These are phyloP conservation scores for Aspergillus pseudonomiae DNA, from an alignment of 2,329 filamentous ascomycete species.

Conservation along the genomic window DNA sequence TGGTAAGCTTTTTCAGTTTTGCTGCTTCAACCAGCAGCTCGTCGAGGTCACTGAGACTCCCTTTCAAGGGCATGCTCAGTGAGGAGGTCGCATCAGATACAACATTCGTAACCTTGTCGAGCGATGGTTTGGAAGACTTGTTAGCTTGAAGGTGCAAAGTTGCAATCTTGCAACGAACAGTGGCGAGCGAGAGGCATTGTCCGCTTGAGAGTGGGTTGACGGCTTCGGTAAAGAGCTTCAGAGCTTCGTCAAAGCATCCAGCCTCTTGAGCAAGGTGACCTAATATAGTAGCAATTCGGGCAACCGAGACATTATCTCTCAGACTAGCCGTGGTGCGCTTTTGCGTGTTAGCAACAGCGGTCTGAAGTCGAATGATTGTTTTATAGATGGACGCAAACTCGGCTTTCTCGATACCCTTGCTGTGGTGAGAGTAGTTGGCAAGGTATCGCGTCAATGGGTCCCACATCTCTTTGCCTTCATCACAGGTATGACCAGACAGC, in stretches of 20 bases:
- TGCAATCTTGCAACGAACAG: slow-evolving; percentile 44
- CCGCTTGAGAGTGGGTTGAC: slow-evolving; percentile 33
- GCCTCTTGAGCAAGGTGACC: slow-evolving; percentile 46
- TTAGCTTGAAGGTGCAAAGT: slow-evolving; percentile 39
- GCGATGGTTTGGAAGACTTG: slow-evolving; percentile 25
- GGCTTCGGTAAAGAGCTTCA: slow-evolving; percentile 39
- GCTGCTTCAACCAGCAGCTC: slow-evolving; percentile 48
- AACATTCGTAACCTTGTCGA: slow-evolving; percentile 25
- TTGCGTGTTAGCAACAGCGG: slow-evolving; percentile 31
- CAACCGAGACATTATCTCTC: slow-evolving; percentile 31
- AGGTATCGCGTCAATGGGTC: slow-evolving; percentile 47
- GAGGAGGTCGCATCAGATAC: slow-evolving; percentile 38
- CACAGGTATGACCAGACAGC: slow-evolving; percentile 43
- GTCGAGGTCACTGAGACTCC: slow-evolving; percentile 45
- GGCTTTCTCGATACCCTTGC: slow-evolving; percentile 35
- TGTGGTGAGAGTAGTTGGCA: slow-evolving; percentile 38
- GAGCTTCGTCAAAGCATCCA: slow-evolving; percentile 42
- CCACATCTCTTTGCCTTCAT: slow-evolving; percentile 47
- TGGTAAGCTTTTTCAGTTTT: slow-evolving; percentile 46
- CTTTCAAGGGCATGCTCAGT: slow-evolving; percentile 42
- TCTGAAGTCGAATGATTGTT: slow-evolving; percentile 40
- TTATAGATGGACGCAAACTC: slow-evolving; percentile 43
- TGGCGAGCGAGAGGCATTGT: slow-evolving; percentile 39
- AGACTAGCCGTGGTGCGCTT: slow-evolving; percentile 25
- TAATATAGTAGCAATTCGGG: slow-evolving; percentile 38